Evolutionary conservation across 306 rosid genomes (phyloP).

Genomic region (Potentilla sterilis): DNA sequence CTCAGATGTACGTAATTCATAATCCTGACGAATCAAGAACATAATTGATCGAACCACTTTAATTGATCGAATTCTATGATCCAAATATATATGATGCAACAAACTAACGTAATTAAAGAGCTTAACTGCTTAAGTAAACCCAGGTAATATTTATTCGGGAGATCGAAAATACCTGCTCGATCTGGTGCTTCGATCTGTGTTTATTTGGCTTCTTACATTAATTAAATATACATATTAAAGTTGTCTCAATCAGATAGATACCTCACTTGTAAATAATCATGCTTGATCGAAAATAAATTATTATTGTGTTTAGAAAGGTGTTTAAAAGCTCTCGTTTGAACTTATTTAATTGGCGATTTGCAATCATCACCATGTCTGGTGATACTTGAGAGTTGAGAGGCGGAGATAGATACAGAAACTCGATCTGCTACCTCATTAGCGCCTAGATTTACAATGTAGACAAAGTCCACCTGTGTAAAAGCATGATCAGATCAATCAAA

Average conservation of each 20-base stretch:
- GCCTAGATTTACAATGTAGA: constrained; percentile 17
- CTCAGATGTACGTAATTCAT: too few relatives aligned
- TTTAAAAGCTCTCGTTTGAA: constrained; percentile 57
- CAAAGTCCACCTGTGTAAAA: constrained; percentile 22
- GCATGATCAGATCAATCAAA: neutral
- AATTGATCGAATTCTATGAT: too few relatives aligned
- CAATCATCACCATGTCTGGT: constrained; percentile 40
- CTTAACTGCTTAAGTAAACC: neutral
- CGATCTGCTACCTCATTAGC: constrained; percentile 11
- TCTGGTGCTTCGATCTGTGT: neutral
- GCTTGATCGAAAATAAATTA: constrained; percentile 46
- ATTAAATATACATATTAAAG: neutral
- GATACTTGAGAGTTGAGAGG: neutral
- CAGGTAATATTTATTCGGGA: neutral
- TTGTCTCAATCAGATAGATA: constrained; percentile 41
- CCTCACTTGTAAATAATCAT: constrained; percentile 42
- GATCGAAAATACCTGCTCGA: neutral
- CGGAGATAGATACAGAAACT: neutral
- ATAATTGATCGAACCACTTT: too few relatives aligned
- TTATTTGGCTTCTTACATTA: constrained; percentile 12
- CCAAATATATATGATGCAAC: neutral
- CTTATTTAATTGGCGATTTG: constrained; percentile 41
- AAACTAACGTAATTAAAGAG: too few relatives aligned
- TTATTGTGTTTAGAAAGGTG: constrained; percentile 31
- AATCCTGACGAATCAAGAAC: too few relatives aligned